Evolutionary conservation across 2,329 filamentous ascomycete species (phyloP).

Genomic region (Colletotrichum noveboracense): DNA sequence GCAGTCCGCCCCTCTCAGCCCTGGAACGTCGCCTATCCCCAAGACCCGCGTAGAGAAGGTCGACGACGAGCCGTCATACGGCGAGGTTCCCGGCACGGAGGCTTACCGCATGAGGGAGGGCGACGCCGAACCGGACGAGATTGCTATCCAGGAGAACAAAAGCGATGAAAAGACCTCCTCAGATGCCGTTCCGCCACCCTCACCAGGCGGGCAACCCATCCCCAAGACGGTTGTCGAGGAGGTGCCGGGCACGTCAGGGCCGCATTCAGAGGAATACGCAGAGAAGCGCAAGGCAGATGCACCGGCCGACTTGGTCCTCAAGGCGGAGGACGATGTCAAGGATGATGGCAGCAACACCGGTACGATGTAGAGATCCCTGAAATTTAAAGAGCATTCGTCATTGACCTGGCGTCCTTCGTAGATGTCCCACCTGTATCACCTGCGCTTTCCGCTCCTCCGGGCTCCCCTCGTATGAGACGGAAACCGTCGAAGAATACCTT

Average conservation of each 20-base stretch:
- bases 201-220: constrained; percentile 43
- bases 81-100: constrained; percentile 66
- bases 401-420: constrained; percentile 35
- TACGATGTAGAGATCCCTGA: constrained; percentile 31
- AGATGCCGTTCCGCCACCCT: constrained; percentile 22
- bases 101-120: constrained; percentile 60
- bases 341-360: constrained; percentile 35
- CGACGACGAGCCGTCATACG: constrained; percentile 62
- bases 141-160: constrained; percentile 46
- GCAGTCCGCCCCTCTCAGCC: constrained; percentile 55
- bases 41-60: constrained; percentile 64
- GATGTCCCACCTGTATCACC: constrained; percentile 36
- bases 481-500: constrained; percentile 33
- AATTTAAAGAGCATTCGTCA: constrained; percentile 23
- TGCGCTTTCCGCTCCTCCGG: constrained; percentile 30
- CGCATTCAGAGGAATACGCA: constrained; percentile 49
- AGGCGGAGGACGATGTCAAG: constrained; percentile 45
- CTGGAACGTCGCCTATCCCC: constrained; percentile 58
- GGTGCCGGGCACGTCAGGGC: constrained; percentile 47
- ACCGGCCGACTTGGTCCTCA: constrained; percentile 56
- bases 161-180: constrained; percentile 26
- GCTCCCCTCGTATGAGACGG: constrained; percentile 34
- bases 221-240: constrained; percentile 62
- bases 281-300: constrained; percentile 56
- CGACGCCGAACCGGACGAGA: constrained; percentile 66